phyloP scores from a whole-genome alignment of 129 eudicot species.

The Lactuca sativa region DNA sequence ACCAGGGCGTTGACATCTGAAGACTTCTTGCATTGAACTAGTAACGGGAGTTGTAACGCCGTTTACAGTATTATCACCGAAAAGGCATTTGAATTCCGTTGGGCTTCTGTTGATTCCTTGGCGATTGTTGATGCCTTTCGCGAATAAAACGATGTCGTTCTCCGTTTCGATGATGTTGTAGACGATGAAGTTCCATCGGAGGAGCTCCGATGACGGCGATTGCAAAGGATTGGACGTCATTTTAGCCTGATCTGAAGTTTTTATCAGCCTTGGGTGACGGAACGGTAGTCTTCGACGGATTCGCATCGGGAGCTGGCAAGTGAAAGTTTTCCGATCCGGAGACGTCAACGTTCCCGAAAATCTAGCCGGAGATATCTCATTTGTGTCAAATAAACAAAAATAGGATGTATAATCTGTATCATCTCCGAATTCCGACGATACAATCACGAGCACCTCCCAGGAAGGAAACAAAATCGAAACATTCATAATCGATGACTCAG shows the following conservation, averaged over 20 bases:
- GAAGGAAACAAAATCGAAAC: conserved; percentile 54
- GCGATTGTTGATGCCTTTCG: conserved; percentile 64
- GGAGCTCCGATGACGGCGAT: conserved; percentile 40
- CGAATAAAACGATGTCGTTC: conserved; percentile 67
- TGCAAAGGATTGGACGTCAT: not conserved
- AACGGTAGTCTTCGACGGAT: conserved; percentile 57
- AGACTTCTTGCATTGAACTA: conserved; percentile 69
- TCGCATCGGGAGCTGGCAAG: conserved; percentile 50
- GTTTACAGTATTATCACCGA: conserved; percentile 43
- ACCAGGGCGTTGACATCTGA: conserved; percentile 68
- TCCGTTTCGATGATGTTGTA: conserved; percentile 52
- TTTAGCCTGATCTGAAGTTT: conserved; percentile 8
- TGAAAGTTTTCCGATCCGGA: conserved; percentile 46
- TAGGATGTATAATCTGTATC: conserved; percentile 12
- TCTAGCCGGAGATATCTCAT: conserved; percentile 44
- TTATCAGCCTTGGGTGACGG: conserved; percentile 41
- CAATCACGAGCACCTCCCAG: conserved; percentile 70
- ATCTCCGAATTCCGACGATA: conserved; percentile 28
- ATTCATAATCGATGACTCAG: conserved; percentile 11
- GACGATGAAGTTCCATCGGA: conserved; percentile 63
- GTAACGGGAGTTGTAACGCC: conserved; percentile 66
- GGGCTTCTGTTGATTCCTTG: conserved; percentile 64
- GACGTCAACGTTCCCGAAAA: conserved; percentile 43
- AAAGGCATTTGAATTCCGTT: conserved; percentile 61
- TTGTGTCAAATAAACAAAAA: conserved; percentile 46